Evolutionary conservation across 2,329 filamentous ascomycete genomes (phyloP), one percentile per base, ranked within the genome.

Genomic region (Colletotrichum sp.): DNA sequence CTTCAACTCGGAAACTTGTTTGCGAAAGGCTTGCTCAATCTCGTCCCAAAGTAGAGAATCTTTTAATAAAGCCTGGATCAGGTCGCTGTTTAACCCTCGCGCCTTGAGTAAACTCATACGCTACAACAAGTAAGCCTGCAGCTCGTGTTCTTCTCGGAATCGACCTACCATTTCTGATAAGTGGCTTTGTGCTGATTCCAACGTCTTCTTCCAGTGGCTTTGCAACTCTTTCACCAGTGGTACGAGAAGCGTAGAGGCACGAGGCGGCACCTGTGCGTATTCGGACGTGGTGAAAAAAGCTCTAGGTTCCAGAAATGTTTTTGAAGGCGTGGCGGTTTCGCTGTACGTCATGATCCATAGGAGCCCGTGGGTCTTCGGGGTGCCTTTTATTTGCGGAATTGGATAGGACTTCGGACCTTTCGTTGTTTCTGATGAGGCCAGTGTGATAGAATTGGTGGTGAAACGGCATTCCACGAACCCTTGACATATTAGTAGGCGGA

Each of bases 311-410:
- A 57, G 12, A 13, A 8, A 8, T 13, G 3, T 13, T 2, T 8
- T 10, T 13, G n/a, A 26, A 6, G n/a, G 8, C 12, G 52, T 13
- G 15, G 5, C 7, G 0, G 1, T 26, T 10, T 26, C 52, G 52
- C 6, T 26, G 1, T 3, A 26, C 12, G 52, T 26, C 52, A 57
- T 28, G 16, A 57, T 57, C 24, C 52, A 57, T 2, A 28, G 6
- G 1, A 57, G 4, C 0, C 21, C 21, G 3, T 28, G 21, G 1
- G 4, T 9, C 1, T 26, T 26, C 3, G 13, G 1, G 12, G 3
- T 24, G 1, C 16, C 10, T 15, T 0, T 6, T 16, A 59, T 16
- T 10, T 3, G 4, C 0, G 13, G 26, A 15, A 18, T 24, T 8
- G 10, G 49, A 26, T 26, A 26, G 24, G 24, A 26, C 24, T 26